Percentiles rank a stretch among this genome's conserved stretches.
Conservation (phyloP, 2,329 filamentous ascomycete species). For the Alternaria sp. region DNA sequence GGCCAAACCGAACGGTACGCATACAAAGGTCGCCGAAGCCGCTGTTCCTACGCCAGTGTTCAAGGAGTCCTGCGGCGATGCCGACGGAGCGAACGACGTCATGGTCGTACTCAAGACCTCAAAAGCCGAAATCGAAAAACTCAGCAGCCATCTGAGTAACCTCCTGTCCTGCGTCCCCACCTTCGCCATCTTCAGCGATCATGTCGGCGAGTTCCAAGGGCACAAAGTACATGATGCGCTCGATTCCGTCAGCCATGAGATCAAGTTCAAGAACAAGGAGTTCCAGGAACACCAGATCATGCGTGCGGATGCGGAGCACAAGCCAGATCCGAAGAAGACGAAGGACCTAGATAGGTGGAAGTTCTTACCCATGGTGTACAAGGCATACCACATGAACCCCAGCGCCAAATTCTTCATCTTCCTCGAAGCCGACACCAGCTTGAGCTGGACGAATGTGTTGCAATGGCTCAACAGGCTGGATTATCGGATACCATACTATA, state of each 20-base stretch:
- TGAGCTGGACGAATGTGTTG: conserved; percentile 51
- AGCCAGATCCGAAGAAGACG: conserved; percentile 55
- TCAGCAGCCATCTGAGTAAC: conserved; percentile 63
- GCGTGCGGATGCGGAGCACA: conserved; percentile 53
- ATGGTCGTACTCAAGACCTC: conserved; percentile 67
- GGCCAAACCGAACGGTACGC: conserved; percentile 1
- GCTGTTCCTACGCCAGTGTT: conserved; percentile 11
- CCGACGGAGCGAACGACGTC: conserved; percentile 57
- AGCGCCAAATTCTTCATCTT: conserved; percentile 44
- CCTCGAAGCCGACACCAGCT: conserved; percentile 48
- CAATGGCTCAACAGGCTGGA: conserved; percentile 53
- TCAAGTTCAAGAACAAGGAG: conserved; percentile 55
- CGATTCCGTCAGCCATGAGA: conserved; percentile 48
- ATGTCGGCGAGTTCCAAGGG: conserved; percentile 61
- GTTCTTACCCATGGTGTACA: conserved; percentile 64
- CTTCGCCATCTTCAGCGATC: conserved; percentile 67
- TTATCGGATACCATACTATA: conserved; percentile 54
- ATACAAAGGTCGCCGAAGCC: conserved; percentile 8
- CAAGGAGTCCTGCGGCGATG: conserved; percentile 36
- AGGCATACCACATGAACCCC: conserved; percentile 53
- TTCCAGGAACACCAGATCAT: conserved; percentile 63
- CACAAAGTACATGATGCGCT: conserved; percentile 62
- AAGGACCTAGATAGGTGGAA: conserved; percentile 67
- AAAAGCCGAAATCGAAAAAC: conserved; percentile 65
- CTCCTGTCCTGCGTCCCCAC: conserved; percentile 65